A percentile compares a stretch with the other conserved stretches of the same genome.
phyloP scores from a whole-genome alignment of 164 flowering plant species.

The Berberis thunbergii region DNA sequence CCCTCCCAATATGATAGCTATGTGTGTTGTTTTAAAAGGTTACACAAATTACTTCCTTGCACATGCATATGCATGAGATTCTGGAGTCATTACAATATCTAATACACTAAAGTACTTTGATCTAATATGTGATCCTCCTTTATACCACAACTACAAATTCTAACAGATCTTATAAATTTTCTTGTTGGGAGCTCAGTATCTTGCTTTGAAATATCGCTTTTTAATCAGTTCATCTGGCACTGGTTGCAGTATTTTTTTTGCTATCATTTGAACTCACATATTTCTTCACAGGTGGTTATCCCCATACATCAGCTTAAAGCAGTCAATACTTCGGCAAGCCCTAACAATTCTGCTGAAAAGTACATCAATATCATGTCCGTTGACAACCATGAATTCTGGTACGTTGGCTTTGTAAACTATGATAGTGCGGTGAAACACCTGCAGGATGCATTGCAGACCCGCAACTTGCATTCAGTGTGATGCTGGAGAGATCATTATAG shows the following conservation, averaged over 20 bases:
- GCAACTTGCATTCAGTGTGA: conserved; percentile 20
- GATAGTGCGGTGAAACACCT: conserved; percentile 69
- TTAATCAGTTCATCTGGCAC: too few species aligned
- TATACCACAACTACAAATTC: too few species aligned
- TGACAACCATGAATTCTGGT: conserved; percentile 95
- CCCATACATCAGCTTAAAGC: conserved; percentile 73
- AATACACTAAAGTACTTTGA: too few species aligned
- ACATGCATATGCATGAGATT: too few species aligned
- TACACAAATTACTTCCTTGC: too few species aligned
- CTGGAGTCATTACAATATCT: too few species aligned
- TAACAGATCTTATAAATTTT: too few species aligned
- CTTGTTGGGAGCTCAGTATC: too few species aligned
- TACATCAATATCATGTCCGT: conserved; percentile 69
- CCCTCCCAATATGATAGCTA: too few species aligned
- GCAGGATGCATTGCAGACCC: conserved; percentile 35
- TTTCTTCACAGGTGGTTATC: conserved; percentile 48
- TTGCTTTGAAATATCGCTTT: too few species aligned
- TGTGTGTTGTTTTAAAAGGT: too few species aligned
- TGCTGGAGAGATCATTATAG: background rate
- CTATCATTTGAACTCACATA: background rate
- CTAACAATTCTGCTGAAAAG: conserved; percentile 62
- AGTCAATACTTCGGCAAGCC: conserved; percentile 68
- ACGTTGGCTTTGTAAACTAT: conserved; percentile 80
- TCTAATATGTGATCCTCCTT: too few species aligned
- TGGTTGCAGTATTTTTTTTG: background rate